phyloP scores from a whole-genome alignment of 148 eudicot species.

The Hydrangea macrophylla region DNA sequence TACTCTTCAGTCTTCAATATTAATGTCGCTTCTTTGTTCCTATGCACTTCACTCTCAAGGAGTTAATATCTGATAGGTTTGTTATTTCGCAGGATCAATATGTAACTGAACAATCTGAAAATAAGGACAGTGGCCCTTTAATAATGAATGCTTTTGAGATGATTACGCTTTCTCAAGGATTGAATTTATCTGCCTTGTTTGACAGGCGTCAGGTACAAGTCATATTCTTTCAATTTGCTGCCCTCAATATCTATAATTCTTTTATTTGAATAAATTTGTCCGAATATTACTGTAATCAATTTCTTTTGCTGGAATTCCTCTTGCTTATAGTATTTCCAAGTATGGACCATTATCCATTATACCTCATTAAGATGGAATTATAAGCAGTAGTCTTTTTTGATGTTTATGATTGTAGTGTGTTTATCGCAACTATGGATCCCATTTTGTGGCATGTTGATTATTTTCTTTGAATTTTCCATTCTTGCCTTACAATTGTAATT shows the following conservation, averaged over 20 bases:
- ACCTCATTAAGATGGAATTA: not conserved
- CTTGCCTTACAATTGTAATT: not conserved
- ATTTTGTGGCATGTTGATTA: not conserved
- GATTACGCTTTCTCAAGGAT: conserved; percentile 96
- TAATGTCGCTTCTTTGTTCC: not conserved
- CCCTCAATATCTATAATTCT: not conserved
- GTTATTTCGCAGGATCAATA: conserved; percentile 59
- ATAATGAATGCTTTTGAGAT: conserved; percentile 99
- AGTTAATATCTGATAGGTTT: not conserved
- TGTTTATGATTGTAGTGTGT: no score
- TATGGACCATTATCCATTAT: not conserved
- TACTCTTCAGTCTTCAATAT: conserved; percentile 1
- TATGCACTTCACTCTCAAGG: not conserved
- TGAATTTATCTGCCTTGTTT: conserved; percentile 91
- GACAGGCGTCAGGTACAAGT: conserved; percentile 88
- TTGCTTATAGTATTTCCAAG: not conserved
- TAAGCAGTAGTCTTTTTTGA: not conserved
- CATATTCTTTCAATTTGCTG: not conserved
- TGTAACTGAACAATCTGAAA: conserved; percentile 68
- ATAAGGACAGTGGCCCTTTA: conserved; percentile 55
- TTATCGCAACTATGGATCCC: not conserved
- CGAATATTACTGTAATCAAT: not conserved
- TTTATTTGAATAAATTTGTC: not conserved
- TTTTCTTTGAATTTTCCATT: not conserved
- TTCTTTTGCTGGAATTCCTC: not conserved